Conservation (phyloP, 371 early-diverging fungal genomes). For the Smittium mucronatum region DNA sequence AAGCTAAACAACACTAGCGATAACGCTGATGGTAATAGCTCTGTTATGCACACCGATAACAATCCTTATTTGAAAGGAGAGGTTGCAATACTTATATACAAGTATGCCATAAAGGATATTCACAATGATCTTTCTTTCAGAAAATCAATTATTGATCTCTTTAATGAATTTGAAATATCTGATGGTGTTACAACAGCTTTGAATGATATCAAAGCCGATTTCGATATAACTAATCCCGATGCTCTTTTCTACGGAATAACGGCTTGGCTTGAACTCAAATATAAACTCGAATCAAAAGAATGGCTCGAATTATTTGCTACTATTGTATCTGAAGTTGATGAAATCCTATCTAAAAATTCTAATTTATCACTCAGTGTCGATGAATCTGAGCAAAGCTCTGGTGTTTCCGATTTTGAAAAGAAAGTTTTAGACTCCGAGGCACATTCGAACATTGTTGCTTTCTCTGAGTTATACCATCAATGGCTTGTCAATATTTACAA, state of each 20-base stretch:
- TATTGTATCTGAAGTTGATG: not conserved
- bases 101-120: conserved; percentile 70
- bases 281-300: not conserved
- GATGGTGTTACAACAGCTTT: conserved; percentile 20
- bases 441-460: not conserved
- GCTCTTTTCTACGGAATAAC: not conserved
- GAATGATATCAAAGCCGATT: conserved; percentile 4
- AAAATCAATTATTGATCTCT: conserved; percentile 53
- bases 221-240: conserved; percentile 17
- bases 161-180: conserved; percentile 44
- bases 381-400: not conserved
- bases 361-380: no score
- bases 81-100: conserved; percentile 65
- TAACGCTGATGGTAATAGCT: conserved; percentile 26
- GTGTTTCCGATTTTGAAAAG: not conserved
- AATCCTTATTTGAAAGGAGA: conserved; percentile 65
- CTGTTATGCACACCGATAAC: conserved; percentile 28
- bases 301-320: not conserved
- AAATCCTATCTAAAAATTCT: not conserved
- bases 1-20: not conserved
- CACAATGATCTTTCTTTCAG: conserved; percentile 63
- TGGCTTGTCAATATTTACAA: not conserved
- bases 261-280: not conserved
- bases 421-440: not conserved
- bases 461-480: not conserved